Evolutionary conservation across 306 rosid genomes (phyloP), one percentile per base, ranked within the genome.

Genomic region (Rosa chinensis): DNA sequence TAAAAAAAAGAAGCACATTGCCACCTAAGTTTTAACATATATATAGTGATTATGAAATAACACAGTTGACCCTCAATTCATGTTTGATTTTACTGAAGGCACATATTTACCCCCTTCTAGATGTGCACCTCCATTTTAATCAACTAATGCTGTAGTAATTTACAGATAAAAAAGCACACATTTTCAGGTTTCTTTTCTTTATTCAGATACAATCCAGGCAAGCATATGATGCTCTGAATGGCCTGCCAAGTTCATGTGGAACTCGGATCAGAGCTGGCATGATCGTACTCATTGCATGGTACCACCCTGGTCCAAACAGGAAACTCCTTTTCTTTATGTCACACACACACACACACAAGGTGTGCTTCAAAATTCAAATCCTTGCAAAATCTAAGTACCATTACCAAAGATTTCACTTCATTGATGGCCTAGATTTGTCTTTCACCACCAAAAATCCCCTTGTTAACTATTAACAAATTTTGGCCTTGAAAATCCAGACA

Each of bases 241-340:
- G 55, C 53, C 74, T 61, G 55, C 48, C 50, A 75, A 59, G 70
- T 75, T 82, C 78, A 42, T 56, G 69, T 70, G 52, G 70, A 64
- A 42, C 61, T 39, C 53, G 43, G 63, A 77, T 43, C 28, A 58
- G 42, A 17, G 20, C 21, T n/a, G 69, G 25, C 72, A 12, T 44
- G 73, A 42, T 1, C 66, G n/a, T 74, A 73, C 56, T 75, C 61
- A 77, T 52, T 74, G 20, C 45, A 61, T 74, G 72, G 52, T 59
- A 59, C 55, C 66, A 37, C 52, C 21, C 43, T 45, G 79, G 44
- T 59, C 39, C 72, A 35, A 62, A 72, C 66, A 50, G n/a, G 18
- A 44, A 23, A 43, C 70, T 62, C 55, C 66, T 55, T 58, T 75
- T 42, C 16, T 79, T 42, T n/a, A 70, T 63, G 81, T 56, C 43